Percentiles rank a stretch among this genome's conserved stretches.
Evolutionary conservation across 2,329 filamentous ascomycete species (phyloP).

Genomic region (Nothomitra cinnamomea): DNA sequence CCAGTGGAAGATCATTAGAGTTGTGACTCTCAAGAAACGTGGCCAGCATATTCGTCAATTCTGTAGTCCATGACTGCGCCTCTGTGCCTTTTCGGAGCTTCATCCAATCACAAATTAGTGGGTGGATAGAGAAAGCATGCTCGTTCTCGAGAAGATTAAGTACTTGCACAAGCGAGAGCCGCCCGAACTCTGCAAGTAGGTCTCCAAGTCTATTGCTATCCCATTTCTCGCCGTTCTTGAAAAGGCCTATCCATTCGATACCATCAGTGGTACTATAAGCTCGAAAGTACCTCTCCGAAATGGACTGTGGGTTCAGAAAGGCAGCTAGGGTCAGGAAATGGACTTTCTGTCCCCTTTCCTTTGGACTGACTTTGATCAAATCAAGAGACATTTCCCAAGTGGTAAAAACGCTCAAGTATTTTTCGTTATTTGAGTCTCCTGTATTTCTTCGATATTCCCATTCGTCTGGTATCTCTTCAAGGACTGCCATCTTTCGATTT

Average conservation of each 20-base stretch:
- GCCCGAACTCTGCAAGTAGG: too few relatives aligned
- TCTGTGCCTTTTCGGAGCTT: conserved; percentile 4
- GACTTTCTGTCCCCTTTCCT: conserved; percentile 2
- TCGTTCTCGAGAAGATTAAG: too few relatives aligned
- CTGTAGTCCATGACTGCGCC: neutral
- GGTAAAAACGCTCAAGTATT: neutral
- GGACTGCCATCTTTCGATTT: conserved; percentile 5
- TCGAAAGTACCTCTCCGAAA: too few relatives aligned
- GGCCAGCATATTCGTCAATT: conserved; percentile 5
- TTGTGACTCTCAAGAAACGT: neutral
- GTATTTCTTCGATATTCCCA: conserved; percentile 6
- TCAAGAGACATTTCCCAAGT: conserved; percentile 1
- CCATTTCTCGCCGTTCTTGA: too few relatives aligned
- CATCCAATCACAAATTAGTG: conserved; percentile 7
- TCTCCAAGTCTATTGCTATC: too few relatives aligned
- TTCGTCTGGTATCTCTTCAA: conserved; percentile 5
- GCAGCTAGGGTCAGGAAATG: conserved; percentile 6
- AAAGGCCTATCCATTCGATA: too few relatives aligned
- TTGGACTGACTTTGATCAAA: neutral
- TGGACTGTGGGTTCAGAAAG: conserved; percentile 6
- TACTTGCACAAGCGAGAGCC: too few relatives aligned
- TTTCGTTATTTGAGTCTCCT: neutral
- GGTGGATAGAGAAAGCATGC: conserved; percentile 8
- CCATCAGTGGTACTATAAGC: too few relatives aligned
- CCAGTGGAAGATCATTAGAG: neutral